Base-by-base conservation (phyloP, 2,329 filamentous ascomycete genomes). In the Fusarium algeriense region DNA sequence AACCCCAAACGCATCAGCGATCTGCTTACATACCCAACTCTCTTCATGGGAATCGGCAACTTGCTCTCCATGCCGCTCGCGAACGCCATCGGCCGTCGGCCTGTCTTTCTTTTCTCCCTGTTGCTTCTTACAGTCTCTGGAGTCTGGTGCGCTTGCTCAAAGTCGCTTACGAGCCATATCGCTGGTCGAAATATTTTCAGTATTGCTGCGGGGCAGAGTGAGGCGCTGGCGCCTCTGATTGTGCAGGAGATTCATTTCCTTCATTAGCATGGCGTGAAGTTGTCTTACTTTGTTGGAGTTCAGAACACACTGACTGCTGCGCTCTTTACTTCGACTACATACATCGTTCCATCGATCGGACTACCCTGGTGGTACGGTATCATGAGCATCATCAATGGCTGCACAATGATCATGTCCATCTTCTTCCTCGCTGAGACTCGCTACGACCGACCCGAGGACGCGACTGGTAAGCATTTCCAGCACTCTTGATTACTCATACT, bases 401-500 rank as follows among this genome's bases (percentile, higher is more conserved):
- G 23, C 4, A 65, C 60, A 0, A 32, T 65, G 26, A 50, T 65
- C 0, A 20, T 65, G 14, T 65, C 62, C 0, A 26, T 65, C 2
- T 50, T 65, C 2, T 59, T 64, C 19, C 15, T 65, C n/a, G 23
- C 38, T 0, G 62, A 65, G 26, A 65, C 62, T 1, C 62, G 60
- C 1, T 65, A 64, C 0, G 43, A 64, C 13, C 60, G 62, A 17
- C 62, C 62, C 1, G 60, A 65, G 1, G 62, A 65, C 13, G 62
- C 62, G 3, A 58, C 49, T 5, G 60, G 62, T 49, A 44, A n/a
- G 49, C 26, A 1, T 5, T 9, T 3, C 0, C 6, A 12, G 0
- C 0, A 5, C 0, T 3, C 0, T 15, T 9, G 10, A 1, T 6
- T 5, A 3, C 0, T 5, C 0, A 1, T 8, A 7, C 59, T 64